Evolutionary conservation across 1,139 yeast genomes (phyloP), one percentile per base, ranked within the genome.

Genomic region (Candida sp.): DNA sequence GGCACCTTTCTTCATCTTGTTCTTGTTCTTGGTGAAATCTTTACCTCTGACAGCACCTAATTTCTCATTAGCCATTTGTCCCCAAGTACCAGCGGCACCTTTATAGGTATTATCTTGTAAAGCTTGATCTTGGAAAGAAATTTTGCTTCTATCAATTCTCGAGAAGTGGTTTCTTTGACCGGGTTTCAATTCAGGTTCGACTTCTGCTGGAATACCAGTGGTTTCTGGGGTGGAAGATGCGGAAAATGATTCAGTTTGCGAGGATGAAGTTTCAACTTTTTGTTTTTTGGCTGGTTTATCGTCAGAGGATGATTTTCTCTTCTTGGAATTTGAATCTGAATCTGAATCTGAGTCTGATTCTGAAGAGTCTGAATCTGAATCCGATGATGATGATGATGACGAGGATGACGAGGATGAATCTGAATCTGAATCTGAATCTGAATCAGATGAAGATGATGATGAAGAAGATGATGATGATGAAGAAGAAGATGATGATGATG

Each of bases 1-100:
- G 40, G 96, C 81, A 43, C 99, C 99, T 66, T 89, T 84, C 73
- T 95, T 95, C 97, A 95, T 89, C 70, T 95, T 95, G 69, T 95
- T 95, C 66, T 95, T 95, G 69, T 87, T 87, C 68, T 93, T 93
- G 50, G 97, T 91, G 70, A 95, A 95, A 62, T 91, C 97, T 66
- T 91, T 95, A 36, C 99, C 99, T 61, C 97, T 79, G 12, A 93
- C 98, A 60, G 78, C 80, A 48, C 81, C 72, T 54, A 95, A 76
- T 64, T 82, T 90, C 35, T 87, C 96, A 62, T 87, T 93, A 45
- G 99, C 99, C 62, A 66, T 58, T 64, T 90, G 96, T 49, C 99
- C 99, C 98, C 98, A 95, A 29, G 95, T 91, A 47, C 99, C 99
- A 23, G 98, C 99, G 9, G 90, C 98, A 32, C 99, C 99, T 66